phyloP scores from a whole-genome alignment of 495 filamentous ascomycete genomes.

The Tuber brumale region DNA sequence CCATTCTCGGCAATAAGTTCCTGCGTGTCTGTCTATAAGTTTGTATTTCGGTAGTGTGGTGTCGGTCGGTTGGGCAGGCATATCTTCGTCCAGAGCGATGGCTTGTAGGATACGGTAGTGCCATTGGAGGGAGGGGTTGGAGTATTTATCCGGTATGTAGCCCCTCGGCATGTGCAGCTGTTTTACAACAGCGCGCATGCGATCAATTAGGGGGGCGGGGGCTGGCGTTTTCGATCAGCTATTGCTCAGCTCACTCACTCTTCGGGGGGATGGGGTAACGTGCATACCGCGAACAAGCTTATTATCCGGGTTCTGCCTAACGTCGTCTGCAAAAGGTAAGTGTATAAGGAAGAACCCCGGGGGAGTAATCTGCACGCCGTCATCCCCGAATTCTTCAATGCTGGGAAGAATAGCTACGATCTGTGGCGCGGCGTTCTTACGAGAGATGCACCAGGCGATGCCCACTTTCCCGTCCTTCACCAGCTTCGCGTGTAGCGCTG shows the following conservation, averaged over 20 bases:
- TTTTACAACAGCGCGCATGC: slow-evolving; percentile 72
- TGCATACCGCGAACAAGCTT: slow-evolving; percentile 44
- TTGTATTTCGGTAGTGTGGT: slow-evolving; percentile 74
- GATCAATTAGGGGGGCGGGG: slow-evolving; percentile 65
- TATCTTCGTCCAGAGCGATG: slow-evolving; percentile 83
- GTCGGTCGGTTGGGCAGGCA: slow-evolving; percentile 73
- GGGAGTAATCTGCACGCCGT: slow-evolving; percentile 60
- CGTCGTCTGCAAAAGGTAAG: slow-evolving; percentile 85
- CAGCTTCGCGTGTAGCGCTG: slow-evolving; percentile 83
- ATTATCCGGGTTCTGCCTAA: slow-evolving; percentile 61
- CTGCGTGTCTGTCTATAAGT: slow-evolving; percentile 81
- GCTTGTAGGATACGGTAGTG: slow-evolving; percentile 93
- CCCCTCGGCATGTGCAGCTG: slow-evolving; percentile 87
- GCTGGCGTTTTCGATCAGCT: slow-evolving; percentile 42
- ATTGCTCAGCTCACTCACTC: neutral
- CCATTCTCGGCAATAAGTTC: slow-evolving; percentile 71
- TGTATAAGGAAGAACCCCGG: slow-evolving; percentile 85
- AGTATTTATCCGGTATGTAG: slow-evolving; percentile 80
- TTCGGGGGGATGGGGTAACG: neutral
- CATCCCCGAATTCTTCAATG: slow-evolving; percentile 57
- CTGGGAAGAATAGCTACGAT: slow-evolving; percentile 78
- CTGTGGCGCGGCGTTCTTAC: slow-evolving; percentile 67
- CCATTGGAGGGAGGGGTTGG: slow-evolving; percentile 95
- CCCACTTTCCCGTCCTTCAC: slow-evolving; percentile 68
- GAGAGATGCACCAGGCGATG: slow-evolving; percentile 81